A percentile compares a stretch with the other conserved stretches of the same genome.
Conservation (phyloP, 805 yeast species). For the Candida koratica region DNA sequence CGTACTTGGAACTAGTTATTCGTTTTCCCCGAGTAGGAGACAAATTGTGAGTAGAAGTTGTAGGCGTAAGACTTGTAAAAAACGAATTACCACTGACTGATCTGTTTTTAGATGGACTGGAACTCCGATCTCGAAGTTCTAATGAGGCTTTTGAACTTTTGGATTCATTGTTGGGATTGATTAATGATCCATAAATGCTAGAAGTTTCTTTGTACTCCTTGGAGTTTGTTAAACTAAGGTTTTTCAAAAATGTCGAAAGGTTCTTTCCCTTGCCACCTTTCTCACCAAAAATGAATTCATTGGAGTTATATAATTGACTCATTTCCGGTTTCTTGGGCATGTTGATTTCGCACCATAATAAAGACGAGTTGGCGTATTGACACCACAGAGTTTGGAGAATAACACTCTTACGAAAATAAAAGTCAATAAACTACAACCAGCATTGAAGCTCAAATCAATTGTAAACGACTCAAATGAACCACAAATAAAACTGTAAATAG, state of each 20-base stretch:
- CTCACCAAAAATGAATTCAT: constrained; percentile 65
- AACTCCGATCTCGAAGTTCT: constrained; percentile 3
- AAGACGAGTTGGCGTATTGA: too few relatives aligned
- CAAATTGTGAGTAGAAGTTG: constrained; percentile 6
- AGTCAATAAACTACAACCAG: too few relatives aligned
- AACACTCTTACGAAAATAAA: too few relatives aligned
- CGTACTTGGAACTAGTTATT: constrained; percentile 34
- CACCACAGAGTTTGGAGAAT: too few relatives aligned
- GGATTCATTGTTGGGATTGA: constrained; percentile 16
- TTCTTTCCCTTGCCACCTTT: constrained; percentile 65
- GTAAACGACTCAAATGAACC: too few relatives aligned
- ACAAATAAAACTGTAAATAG: too few relatives aligned
- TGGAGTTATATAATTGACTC: constrained; percentile 41
- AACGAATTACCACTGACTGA: constrained; percentile 11
- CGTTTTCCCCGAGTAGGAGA: constrained; percentile 11
- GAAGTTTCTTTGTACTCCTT: constrained; percentile 28
- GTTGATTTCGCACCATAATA: constrained; percentile 10
- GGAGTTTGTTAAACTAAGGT: constrained; percentile 33
- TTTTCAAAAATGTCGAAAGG: constrained; percentile 47
- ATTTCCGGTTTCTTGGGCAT: constrained; percentile 45
- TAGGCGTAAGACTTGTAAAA: constrained; percentile 12
- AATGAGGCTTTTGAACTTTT: constrained; percentile 1
- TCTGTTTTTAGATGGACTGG: constrained; percentile 10
- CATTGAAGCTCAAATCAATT: too few relatives aligned
- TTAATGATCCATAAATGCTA: constrained; percentile 37